Percentiles rank a stretch among this genome's conserved stretches.
Conservation (phyloP, 2,329 filamentous ascomycete species). For the Colletotrichum sp. region DNA sequence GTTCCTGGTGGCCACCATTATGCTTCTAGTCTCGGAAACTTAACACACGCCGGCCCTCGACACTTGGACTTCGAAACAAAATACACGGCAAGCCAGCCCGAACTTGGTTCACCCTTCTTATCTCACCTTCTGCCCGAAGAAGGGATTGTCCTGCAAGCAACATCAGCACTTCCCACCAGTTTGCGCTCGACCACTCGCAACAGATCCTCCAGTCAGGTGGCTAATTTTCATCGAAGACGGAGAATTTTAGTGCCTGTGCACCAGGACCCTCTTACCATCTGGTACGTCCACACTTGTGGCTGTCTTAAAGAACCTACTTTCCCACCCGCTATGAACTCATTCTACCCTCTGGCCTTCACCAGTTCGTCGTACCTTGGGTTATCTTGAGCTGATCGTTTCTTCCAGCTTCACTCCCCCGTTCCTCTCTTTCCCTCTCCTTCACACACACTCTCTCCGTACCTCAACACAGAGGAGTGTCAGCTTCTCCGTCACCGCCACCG, state of each 20-base stretch:
- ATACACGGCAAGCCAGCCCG: constrained; percentile 30
- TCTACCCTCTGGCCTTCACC: constrained; percentile 18
- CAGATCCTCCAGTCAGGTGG: constrained; percentile 26
- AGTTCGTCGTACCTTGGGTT: constrained; percentile 23
- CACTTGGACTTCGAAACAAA: constrained; percentile 37
- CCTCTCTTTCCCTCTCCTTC: background rate
- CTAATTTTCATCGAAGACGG: constrained; percentile 24
- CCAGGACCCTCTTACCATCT: constrained; percentile 24
- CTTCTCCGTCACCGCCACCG: constrained; percentile 12
- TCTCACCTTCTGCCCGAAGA: constrained; percentile 25
- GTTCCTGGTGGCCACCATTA: constrained; percentile 27
- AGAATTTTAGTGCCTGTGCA: constrained; percentile 28
- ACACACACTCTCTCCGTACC: background rate
- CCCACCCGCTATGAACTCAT: constrained; percentile 24
- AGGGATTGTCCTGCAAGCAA: constrained; percentile 25
- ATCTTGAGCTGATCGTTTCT: constrained; percentile 22
- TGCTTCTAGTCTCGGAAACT: constrained; percentile 36
- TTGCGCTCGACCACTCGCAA: constrained; percentile 26
- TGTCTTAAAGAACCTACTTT: constrained; percentile 30
- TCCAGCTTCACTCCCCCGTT: constrained; percentile 13
- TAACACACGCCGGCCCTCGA: constrained; percentile 33
- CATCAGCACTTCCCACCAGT: constrained; percentile 26
- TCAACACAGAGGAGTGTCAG: constrained; percentile 1
- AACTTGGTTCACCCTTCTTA: constrained; percentile 28
- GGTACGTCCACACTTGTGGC: constrained; percentile 23